Percentiles rank a stretch among this genome's conserved stretches.
Conservation (phyloP, 768 basidiomycete species). For the Royoungia palumana region DNA sequence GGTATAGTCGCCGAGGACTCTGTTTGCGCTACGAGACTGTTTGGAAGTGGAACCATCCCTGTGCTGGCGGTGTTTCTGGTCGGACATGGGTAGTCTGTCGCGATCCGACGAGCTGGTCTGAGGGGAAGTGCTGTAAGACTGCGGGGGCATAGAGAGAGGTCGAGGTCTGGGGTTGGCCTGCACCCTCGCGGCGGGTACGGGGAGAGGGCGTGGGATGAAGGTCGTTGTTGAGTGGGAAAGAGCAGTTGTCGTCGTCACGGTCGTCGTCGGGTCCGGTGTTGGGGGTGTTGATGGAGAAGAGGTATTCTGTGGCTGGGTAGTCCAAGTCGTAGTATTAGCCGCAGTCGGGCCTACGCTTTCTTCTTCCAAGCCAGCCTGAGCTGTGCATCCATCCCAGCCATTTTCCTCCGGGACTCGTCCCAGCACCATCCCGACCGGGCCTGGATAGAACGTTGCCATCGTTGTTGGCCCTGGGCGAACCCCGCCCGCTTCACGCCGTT, state of each 20-base stretch:
- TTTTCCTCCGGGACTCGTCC: constrained; percentile 52
- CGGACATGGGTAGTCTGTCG: constrained; percentile 27
- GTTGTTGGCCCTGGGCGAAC: constrained; percentile 15
- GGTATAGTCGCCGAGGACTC: constrained; percentile 90
- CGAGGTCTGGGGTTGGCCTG: constrained; percentile 41
- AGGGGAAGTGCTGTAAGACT: constrained; percentile 39
- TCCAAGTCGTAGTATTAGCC: background rate
- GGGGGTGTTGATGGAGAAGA: constrained; percentile 15
- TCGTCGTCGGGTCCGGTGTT: constrained; percentile 4
- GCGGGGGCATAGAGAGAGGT: constrained; percentile 76
- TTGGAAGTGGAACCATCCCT: constrained; percentile 33
- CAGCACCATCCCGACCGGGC: constrained; percentile 43
- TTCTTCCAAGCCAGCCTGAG: constrained; percentile 30
- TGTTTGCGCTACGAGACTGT: constrained; percentile 35
- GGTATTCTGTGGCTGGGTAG: constrained; percentile 24
- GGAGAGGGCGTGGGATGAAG: constrained; percentile 33
- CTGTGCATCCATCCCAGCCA: constrained; percentile 45
- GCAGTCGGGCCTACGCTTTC: constrained; percentile 55
- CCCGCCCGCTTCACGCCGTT: constrained; percentile 7
- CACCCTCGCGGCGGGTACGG: constrained; percentile 21
- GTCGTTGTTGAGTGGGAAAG: constrained; percentile 21
- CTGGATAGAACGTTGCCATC: constrained; percentile 43
- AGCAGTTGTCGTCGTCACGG: constrained; percentile 8
- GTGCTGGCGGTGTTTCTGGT: constrained; percentile 28
- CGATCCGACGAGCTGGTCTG: constrained; percentile 33